phyloP scores from a whole-genome alignment of 805 yeast species.

The Candida manassasensis region DNA sequence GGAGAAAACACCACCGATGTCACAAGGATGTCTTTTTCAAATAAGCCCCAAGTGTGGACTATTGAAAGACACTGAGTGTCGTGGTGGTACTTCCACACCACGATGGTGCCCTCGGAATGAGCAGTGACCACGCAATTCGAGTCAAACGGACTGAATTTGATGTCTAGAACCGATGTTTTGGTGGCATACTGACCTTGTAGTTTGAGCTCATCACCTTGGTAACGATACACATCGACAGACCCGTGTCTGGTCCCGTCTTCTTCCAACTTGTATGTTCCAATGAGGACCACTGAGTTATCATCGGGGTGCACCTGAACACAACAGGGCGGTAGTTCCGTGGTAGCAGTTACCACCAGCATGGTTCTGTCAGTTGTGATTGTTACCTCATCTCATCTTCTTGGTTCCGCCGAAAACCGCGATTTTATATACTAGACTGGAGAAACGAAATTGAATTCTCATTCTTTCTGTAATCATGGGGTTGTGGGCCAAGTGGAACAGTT shows the following conservation, averaged over 20 bases:
- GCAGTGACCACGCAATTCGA: constrained; percentile 49
- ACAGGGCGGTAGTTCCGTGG: constrained; percentile 76
- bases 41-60: constrained; percentile 33
- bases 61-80: constrained; percentile 16
- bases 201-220: constrained; percentile 12
- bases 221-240: constrained; percentile 40
- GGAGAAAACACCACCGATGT: constrained; percentile 65
- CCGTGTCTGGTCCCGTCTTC: constrained; percentile 61
- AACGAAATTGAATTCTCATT: too few relatives aligned
- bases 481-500: constrained; percentile 34
- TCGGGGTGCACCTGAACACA: constrained; percentile 58
- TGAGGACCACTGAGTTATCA: constrained; percentile 43
- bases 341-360: constrained; percentile 16
- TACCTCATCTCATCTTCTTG: too few relatives aligned
- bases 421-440: too few relatives aligned
- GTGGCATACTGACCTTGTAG: constrained; percentile 28
- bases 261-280: constrained; percentile 81
- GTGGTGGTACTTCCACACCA: constrained; percentile 49
- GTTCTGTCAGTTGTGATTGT: too few relatives aligned
- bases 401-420: too few relatives aligned
- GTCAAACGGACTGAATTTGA: constrained; percentile 62
- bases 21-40: constrained; percentile 47
- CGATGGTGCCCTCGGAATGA: constrained; percentile 77
- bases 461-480: constrained; percentile 12
- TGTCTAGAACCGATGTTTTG: constrained; percentile 68